These are phyloP conservation scores for Solanum hybrid DNA, from an alignment of 305 asterid species.

Conservation along the genomic window DNA sequence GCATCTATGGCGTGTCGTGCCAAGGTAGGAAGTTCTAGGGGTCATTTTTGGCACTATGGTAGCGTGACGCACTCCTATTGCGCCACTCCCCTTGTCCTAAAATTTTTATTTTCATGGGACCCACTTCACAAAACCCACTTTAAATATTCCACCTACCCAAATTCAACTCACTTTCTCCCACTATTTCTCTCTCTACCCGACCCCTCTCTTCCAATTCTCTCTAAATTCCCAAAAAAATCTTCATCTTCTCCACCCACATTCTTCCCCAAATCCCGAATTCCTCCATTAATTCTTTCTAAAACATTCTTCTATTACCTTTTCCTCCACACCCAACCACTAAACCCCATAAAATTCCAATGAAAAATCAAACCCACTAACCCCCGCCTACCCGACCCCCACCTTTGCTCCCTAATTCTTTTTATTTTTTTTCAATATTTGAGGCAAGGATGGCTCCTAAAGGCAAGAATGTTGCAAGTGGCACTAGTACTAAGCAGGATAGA, in stretches of 20 bases:
- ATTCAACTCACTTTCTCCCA: background rate
- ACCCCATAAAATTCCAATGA: background rate
- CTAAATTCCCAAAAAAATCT: too few species aligned
- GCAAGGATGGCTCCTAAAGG: background rate
- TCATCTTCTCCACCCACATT: background rate
- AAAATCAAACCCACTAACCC: background rate
- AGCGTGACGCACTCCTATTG: too few species aligned
- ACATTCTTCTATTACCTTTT: background rate
- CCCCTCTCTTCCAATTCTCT: background rate
- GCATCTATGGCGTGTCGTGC: accelerated
- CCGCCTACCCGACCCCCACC: background rate
- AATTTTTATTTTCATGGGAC: too few species aligned
- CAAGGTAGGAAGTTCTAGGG: too few species aligned
- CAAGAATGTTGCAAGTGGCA: background rate
- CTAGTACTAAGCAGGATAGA: background rate
- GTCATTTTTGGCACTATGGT: too few species aligned
- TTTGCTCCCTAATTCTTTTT: background rate
- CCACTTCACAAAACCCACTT: too few species aligned
- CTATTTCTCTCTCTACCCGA: background rate
- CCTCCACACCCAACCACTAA: background rate
- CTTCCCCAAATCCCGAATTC: background rate
- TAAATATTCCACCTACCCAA: background rate
- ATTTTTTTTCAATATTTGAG: background rate
- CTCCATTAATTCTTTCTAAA: background rate
- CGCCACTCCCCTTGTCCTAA: too few species aligned